These are phyloP conservation scores for Favolaschia claudopus DNA, from an alignment of 768 basidiomycete species.

Conservation along the genomic window DNA sequence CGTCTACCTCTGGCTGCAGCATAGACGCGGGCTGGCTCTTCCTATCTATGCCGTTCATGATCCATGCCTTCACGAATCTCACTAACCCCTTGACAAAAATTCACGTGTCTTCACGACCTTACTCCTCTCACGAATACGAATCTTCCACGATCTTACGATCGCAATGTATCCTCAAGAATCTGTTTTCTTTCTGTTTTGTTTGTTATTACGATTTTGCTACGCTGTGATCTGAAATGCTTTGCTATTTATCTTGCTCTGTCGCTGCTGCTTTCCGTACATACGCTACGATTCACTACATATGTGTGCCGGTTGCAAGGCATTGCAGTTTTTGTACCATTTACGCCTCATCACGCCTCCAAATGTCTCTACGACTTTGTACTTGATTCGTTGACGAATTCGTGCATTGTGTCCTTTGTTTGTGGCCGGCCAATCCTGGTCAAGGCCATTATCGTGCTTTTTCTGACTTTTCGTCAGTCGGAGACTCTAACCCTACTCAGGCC, in stretches of 20 bases:
- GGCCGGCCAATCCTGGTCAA: no score
- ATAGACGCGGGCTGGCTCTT: neutral
- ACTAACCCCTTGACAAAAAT: neutral
- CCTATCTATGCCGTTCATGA: neutral
- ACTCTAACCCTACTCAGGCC: no score
- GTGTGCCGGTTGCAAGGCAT: slow-evolving; percentile 13
- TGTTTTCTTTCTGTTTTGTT: neutral
- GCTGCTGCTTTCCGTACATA: slow-evolving; percentile 25
- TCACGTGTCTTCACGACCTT: slow-evolving; percentile 7
- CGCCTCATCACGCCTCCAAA: slow-evolving; percentile 5
- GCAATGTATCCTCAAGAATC: neutral
- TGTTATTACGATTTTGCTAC: slow-evolving; percentile 1
- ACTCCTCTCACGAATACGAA: slow-evolving; percentile 6
- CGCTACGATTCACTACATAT: no score
- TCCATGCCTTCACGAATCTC: slow-evolving; percentile 1
- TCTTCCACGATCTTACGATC: neutral
- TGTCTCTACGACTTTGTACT: slow-evolving; percentile 11
- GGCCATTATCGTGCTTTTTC: no score
- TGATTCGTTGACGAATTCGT: slow-evolving; percentile 23
- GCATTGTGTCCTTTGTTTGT: neutral
- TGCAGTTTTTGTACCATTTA: slow-evolving; percentile 6
- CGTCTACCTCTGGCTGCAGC: slow-evolving; percentile 7
- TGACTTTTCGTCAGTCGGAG: no score
- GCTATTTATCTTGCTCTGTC: slow-evolving; percentile 10
- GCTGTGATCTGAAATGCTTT: slow-evolving; percentile 6